These are phyloP conservation scores for Citrus australasica DNA, from an alignment of 345 rosid species.

Conservation along the genomic window DNA sequence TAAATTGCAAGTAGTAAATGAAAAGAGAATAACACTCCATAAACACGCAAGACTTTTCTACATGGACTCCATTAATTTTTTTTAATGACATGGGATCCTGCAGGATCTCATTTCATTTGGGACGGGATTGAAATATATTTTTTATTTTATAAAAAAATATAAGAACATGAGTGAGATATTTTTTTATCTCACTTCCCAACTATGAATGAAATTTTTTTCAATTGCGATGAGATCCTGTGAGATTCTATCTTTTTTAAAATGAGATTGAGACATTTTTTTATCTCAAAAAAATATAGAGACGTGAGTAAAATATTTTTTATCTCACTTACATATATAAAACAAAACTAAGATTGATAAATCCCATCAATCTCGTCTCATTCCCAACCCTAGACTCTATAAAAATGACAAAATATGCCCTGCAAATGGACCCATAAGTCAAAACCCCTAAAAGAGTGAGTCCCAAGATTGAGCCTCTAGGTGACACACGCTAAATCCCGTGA, in stretches of 20 bases:
- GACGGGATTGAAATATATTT: rapidly evolving
- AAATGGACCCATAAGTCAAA: slow-evolving; percentile 1
- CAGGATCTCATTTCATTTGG: rapidly evolving
- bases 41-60: too few species aligned
- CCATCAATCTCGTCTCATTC: too few species aligned
- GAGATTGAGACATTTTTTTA: rapidly evolving
- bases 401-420: not conserved
- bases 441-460: not conserved
- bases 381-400: not conserved
- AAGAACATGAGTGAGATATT: rapidly evolving
- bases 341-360: too few species aligned
- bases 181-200: too few species aligned
- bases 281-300: rapidly evolving
- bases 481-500: slow-evolving; percentile 20
- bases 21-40: too few species aligned
- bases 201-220: too few species aligned
- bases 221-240: rapidly evolving
- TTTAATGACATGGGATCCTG: rapidly evolving
- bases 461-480: not conserved
- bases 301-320: rapidly evolving
- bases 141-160: too few species aligned
- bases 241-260: rapidly evolving
- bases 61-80: rapidly evolving
- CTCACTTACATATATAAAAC: too few species aligned
- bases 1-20: too few species aligned